phyloP scores from a whole-genome alignment of 345 rosid genomes.

The Populus tremula region DNA sequence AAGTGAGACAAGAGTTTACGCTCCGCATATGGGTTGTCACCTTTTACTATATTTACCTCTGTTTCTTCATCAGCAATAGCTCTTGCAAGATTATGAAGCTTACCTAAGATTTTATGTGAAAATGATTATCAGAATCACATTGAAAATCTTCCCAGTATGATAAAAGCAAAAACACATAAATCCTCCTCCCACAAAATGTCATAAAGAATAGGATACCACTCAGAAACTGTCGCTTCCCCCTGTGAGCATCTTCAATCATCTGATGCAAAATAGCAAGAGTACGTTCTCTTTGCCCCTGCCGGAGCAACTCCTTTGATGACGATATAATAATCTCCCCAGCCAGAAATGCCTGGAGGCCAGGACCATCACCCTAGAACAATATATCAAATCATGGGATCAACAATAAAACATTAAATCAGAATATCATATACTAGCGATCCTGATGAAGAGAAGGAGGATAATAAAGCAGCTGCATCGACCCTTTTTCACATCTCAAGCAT shows the following conservation, averaged over 20 bases:
- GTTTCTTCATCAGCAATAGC: constrained; percentile 90
- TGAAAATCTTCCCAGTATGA: constrained; percentile 16
- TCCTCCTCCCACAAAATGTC: constrained; percentile 12
- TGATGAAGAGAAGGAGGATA: too few relatives aligned
- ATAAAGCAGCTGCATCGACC: too few relatives aligned
- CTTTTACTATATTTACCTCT: constrained; percentile 49
- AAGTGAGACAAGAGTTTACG: constrained; percentile 34
- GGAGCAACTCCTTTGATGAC: constrained; percentile 61
- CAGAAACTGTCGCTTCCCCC: constrained; percentile 92
- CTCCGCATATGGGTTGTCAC: constrained; percentile 42
- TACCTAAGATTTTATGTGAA: constrained; percentile 50
- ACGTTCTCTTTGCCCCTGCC: constrained; percentile 84
- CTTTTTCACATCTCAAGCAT: background rate
- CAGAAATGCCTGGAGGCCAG: constrained; percentile 61
- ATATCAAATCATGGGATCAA: constrained; percentile 11
- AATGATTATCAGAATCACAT: constrained; percentile 23
- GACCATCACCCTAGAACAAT: constrained; percentile 61
- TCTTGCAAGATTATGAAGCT: constrained; percentile 94
- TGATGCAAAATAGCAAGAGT: constrained; percentile 85
- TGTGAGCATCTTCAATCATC: constrained; percentile 98
- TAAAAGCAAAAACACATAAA: constrained; percentile 12
- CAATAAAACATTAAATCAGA: background rate
- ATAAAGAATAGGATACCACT: constrained; percentile 55
- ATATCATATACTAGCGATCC: background rate
- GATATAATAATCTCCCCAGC: constrained; percentile 57